These are phyloP conservation scores for Paragyromitra xinjiangensis DNA, from an alignment of 495 filamentous ascomycete genomes.

Conservation along the genomic window DNA sequence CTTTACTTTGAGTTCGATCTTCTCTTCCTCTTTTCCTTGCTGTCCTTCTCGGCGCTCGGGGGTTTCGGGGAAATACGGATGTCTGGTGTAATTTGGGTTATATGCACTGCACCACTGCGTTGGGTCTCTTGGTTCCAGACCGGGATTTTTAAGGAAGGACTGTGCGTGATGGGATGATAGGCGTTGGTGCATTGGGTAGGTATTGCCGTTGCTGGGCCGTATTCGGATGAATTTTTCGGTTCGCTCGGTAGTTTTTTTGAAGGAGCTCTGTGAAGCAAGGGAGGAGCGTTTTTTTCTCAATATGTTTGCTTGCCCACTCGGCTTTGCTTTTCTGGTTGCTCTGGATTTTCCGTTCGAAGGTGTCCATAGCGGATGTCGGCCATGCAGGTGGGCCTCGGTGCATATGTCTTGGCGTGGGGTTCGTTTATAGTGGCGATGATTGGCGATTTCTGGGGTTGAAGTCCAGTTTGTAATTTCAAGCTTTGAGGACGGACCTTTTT, in stretches of 20 bases:
- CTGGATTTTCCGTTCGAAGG: constrained; percentile 8
- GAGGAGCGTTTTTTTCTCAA: constrained; percentile 8
- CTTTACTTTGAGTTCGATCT: constrained; percentile 11
- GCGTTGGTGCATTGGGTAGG: constrained; percentile 36
- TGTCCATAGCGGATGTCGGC: not conserved
- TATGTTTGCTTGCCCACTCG: constrained; percentile 28
- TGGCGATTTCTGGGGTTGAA: constrained; percentile 48
- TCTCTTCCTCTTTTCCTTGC: not conserved
- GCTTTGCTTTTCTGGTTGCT: constrained; percentile 32
- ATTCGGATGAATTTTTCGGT: constrained; percentile 34
- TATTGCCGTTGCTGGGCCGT: constrained; percentile 38
- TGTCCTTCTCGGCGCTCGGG: constrained; percentile 2
- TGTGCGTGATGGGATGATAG: constrained; percentile 28
- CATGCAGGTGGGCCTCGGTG: constrained; percentile 18
- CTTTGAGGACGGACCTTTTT: not conserved
- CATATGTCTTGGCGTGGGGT: constrained; percentile 36
- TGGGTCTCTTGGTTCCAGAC: constrained; percentile 34
- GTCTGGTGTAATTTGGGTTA: constrained; percentile 31
- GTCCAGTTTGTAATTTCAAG: not conserved
- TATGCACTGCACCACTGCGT: constrained; percentile 37
- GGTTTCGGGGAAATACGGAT: constrained; percentile 37
- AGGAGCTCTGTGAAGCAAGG: constrained; percentile 25
- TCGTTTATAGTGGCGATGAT: constrained; percentile 49
- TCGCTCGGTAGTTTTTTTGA: constrained; percentile 37
- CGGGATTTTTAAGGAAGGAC: constrained; percentile 33